Evolutionary conservation across 1,284 basidiomycete genomes (phyloP).

Genomic region (Rhodotorula sp.): DNA sequence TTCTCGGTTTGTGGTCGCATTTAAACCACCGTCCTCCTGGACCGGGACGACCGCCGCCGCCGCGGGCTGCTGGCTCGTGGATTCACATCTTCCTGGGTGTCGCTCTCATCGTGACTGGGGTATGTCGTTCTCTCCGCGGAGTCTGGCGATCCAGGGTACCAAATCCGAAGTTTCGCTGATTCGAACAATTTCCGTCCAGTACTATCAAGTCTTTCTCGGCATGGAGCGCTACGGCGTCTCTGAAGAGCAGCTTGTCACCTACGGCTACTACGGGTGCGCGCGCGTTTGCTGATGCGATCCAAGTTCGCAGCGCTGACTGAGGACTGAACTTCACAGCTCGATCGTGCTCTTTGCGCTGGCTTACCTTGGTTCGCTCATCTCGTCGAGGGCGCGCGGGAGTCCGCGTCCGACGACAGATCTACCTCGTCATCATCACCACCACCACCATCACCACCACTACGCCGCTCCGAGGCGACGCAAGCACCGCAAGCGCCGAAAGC

Average conservation of each 20-base stretch:
- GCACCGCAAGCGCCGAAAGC: too few relatives aligned
- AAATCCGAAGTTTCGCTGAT: not conserved
- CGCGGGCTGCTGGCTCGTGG: not conserved
- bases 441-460: too few relatives aligned
- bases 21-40: not conserved
- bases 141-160: too few relatives aligned
- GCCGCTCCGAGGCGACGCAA: too few relatives aligned
- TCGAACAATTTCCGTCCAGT: slow-evolving; percentile 4
- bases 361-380: too few relatives aligned
- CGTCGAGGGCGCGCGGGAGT: too few relatives aligned
- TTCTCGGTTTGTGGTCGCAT: slow-evolving; percentile 17
- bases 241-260: not conserved
- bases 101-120: not conserved
- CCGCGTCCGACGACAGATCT: too few relatives aligned
- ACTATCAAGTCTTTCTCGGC: slow-evolving; percentile 25
- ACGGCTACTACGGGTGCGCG: slow-evolving; percentile 13
- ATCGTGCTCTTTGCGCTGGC: too few relatives aligned
- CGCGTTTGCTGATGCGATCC: too few relatives aligned
- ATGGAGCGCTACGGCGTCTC: slow-evolving; percentile 20
- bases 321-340: too few relatives aligned
- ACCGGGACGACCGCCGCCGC: not conserved
- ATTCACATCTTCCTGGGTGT: slow-evolving; percentile 24
- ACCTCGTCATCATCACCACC: too few relatives aligned
- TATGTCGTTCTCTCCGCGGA: not conserved
- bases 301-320: too few relatives aligned